A percentile compares a stretch with the other conserved stretches of the same genome.
Evolutionary conservation across 257 asterid species (phyloP).

Genomic region (Nicotiana noctiflora): DNA sequence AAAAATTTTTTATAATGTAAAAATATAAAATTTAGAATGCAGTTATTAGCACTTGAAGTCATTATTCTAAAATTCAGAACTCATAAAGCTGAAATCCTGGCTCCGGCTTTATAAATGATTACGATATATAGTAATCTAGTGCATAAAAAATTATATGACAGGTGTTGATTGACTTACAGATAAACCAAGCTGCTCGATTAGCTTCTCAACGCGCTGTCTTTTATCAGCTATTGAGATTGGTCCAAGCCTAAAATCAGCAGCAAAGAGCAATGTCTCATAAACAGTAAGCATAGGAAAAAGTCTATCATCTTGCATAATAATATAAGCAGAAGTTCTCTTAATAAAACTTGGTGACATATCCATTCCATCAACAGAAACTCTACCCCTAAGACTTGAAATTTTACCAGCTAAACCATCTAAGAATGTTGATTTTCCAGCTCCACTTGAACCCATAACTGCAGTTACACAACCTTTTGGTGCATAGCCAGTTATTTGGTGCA

Average conservation of each 20-base stretch:
- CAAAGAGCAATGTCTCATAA: slow-evolving; percentile 71
- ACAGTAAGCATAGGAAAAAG: slow-evolving; percentile 73
- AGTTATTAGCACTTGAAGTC: too few species aligned
- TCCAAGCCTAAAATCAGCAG: slow-evolving; percentile 63
- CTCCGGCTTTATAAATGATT: too few species aligned
- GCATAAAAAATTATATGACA: too few species aligned
- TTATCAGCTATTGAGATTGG: slow-evolving; percentile 42
- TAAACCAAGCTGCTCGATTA: slow-evolving; percentile 75
- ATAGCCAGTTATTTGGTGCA: slow-evolving; percentile 55
- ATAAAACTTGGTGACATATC: slow-evolving; percentile 25
- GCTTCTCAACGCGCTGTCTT: slow-evolving; percentile 38
- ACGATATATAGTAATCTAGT: too few species aligned
- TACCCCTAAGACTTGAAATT: slow-evolving; percentile 59
- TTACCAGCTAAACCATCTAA: slow-evolving; percentile 67
- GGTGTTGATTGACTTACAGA: slow-evolving; percentile 22
- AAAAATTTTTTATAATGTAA: too few species aligned
- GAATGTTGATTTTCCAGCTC: slow-evolving; percentile 76
- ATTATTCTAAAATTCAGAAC: too few species aligned
- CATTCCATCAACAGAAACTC: slow-evolving; percentile 49
- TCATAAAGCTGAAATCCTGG: too few species aligned
- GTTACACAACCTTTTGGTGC: slow-evolving; percentile 71
- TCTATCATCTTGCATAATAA: slow-evolving; percentile 47
- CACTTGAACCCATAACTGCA: slow-evolving; percentile 87
- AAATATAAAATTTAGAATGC: too few species aligned
- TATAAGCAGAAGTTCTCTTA: slow-evolving; percentile 32